Evolutionary conservation across 2,329 filamentous ascomycete species (phyloP).

Genomic region (Cryphonectria naterciae): DNA sequence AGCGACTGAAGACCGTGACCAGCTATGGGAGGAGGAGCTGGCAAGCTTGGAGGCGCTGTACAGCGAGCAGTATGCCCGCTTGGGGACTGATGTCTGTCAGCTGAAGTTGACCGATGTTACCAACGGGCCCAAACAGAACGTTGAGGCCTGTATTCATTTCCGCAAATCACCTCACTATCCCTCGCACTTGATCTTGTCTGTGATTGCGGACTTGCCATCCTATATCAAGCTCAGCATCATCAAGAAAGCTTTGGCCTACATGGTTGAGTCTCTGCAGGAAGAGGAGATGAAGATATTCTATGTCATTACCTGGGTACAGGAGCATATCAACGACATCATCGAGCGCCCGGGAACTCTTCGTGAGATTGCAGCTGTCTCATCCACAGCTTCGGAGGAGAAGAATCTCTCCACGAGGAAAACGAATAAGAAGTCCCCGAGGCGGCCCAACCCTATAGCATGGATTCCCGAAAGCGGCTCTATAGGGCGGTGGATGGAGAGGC

Average conservation of each 20-base stretch:
- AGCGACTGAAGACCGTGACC: slow-evolving; percentile 47
- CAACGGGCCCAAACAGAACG: slow-evolving; percentile 52
- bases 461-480: slow-evolving; percentile 61
- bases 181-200: slow-evolving; percentile 66
- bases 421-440: slow-evolving; percentile 45
- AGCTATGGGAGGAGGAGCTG: slow-evolving; percentile 85
- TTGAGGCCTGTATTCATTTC: slow-evolving; percentile 65
- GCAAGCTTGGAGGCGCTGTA: slow-evolving; percentile 84
- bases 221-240: slow-evolving; percentile 92
- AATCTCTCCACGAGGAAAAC: slow-evolving; percentile 33
- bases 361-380: slow-evolving; percentile 80
- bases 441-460: slow-evolving; percentile 67
- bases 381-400: slow-evolving; percentile 63
- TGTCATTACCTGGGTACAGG: slow-evolving; percentile 88
- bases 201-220: slow-evolving; percentile 76
- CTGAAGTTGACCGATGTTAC: slow-evolving; percentile 66
- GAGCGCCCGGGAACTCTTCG: slow-evolving; percentile 81
- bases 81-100: slow-evolving; percentile 68
- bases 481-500: slow-evolving; percentile 71
- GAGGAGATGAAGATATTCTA: slow-evolving; percentile 90
- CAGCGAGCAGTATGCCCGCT: slow-evolving; percentile 69
- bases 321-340: slow-evolving; percentile 80
- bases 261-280: slow-evolving; percentile 71
- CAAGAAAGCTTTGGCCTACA: slow-evolving; percentile 73
- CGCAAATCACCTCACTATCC: slow-evolving; percentile 78